Evolutionary conservation across 495 filamentous ascomycete species (phyloP).

Genomic region (Cercophora newfieldiana): DNA sequence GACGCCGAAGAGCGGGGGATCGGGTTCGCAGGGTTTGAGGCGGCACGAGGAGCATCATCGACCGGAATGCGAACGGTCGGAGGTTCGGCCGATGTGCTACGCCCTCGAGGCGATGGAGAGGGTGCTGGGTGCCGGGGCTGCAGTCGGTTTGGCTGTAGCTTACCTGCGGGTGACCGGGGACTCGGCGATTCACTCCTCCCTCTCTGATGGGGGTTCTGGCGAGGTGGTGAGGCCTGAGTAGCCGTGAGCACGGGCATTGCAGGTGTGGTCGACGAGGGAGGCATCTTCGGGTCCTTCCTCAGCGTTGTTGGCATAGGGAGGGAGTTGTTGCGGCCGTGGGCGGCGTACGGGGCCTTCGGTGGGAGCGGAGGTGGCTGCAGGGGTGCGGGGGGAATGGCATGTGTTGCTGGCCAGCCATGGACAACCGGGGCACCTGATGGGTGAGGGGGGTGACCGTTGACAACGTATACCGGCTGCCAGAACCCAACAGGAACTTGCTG

Average conservation of each 20-base stretch:
- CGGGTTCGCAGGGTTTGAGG: slow-evolving; percentile 25
- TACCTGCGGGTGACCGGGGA: not conserved
- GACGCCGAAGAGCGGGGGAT: slow-evolving; percentile 16
- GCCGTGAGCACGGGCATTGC: slow-evolving; percentile 10
- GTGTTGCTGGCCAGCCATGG: not conserved
- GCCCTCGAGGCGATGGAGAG: slow-evolving; percentile 24
- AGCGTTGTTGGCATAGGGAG: slow-evolving; percentile 15
- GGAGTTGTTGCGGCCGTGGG: slow-evolving; percentile 11
- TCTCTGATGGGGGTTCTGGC: not conserved
- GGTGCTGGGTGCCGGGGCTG: slow-evolving; percentile 28
- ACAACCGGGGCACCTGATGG: not conserved
- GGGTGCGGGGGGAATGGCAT: not conserved
- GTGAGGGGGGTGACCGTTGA: not conserved
- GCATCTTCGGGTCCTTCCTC: slow-evolving; percentile 26
- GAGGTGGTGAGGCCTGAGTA: slow-evolving; percentile 14
- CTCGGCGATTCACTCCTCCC: slow-evolving; percentile 2
- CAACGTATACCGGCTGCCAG: not conserved
- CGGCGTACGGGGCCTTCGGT: not conserved
- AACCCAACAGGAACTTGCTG: not conserved
- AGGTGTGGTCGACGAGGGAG: slow-evolving; percentile 10
- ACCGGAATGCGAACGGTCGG: slow-evolving; percentile 20
- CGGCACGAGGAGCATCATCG: slow-evolving; percentile 29
- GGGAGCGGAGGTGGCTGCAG: slow-evolving; percentile 12
- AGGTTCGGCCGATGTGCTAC: slow-evolving; percentile 46
- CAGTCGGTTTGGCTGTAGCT: slow-evolving; percentile 32